phyloP scores from a whole-genome alignment of 2,329 filamentous ascomycete genomes.

The Gnomoniopsis sp. region DNA sequence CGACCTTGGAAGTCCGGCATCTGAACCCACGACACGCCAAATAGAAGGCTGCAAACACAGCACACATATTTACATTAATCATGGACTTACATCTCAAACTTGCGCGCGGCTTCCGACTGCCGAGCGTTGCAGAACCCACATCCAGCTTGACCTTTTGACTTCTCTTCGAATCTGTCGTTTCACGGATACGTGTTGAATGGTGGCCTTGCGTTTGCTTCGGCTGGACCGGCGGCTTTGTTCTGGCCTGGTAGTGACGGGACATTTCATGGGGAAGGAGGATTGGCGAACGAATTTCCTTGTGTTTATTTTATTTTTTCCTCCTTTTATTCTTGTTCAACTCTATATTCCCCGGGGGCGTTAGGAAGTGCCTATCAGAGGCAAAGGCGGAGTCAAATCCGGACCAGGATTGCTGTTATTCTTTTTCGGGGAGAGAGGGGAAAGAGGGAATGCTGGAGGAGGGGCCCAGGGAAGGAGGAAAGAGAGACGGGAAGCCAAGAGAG shows the following conservation, averaged over 20 bases:
- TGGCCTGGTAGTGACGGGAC: slow-evolving; percentile 6
- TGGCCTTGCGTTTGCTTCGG: slow-evolving; percentile 15
- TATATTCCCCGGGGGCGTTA: background rate
- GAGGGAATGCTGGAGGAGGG: no score
- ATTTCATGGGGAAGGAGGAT: background rate
- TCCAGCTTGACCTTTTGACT: background rate
- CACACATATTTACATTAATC: background rate
- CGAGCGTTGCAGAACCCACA: background rate
- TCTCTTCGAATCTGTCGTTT: slow-evolving; percentile 13
- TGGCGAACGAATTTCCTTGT: background rate
- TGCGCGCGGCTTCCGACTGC: background rate
- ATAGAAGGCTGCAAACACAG: no score
- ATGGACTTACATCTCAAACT: background rate
- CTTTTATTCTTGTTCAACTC: background rate
- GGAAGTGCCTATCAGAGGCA: background rate
- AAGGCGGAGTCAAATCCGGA: background rate
- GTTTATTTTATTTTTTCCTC: background rate
- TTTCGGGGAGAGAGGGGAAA: no score
- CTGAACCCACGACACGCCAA: no score
- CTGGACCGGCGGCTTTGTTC: slow-evolving; percentile 18
- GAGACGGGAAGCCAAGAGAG: background rate
- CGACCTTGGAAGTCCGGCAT: no score
- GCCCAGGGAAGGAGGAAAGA: background rate
- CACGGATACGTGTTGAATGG: slow-evolving; percentile 9
- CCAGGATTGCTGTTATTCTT: background rate